Percentiles rank a stretch among this genome's conserved stretches.
phyloP scores from a whole-genome alignment of 129 eudicot species.

The Artemisia tridentata region DNA sequence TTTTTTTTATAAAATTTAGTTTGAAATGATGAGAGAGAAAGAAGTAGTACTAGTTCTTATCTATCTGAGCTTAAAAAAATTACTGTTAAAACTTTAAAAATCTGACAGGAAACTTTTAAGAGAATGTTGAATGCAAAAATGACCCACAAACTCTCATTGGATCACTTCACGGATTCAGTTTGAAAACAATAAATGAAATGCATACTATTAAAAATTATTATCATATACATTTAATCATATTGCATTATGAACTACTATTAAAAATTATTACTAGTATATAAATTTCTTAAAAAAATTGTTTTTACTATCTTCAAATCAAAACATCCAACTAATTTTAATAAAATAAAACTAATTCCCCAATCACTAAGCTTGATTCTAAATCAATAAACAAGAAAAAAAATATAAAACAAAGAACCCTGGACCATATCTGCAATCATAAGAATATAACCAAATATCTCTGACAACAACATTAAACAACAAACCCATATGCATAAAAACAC shows the following conservation, averaged over 20 bases:
- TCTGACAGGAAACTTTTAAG: conserved; percentile 59
- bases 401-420: not conserved
- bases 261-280: too few relatives aligned
- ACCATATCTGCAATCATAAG: conserved; percentile 20
- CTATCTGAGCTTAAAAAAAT: conserved; percentile 19
- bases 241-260: too few relatives aligned
- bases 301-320: too few relatives aligned
- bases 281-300: too few relatives aligned
- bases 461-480: not conserved
- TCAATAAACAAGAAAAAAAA: not conserved
- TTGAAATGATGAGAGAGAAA: conserved; percentile 26
- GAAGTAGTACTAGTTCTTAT: conserved; percentile 9
- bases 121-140: conserved; percentile 59
- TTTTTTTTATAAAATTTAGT: conserved; percentile 7
- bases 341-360: conserved; percentile 9
- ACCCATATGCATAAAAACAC: conserved; percentile 7
- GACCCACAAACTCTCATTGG: conserved; percentile 41
- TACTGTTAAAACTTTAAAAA: conserved; percentile 27
- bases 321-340: not conserved
- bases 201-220: not conserved
- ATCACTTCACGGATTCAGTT: conserved; percentile 56
- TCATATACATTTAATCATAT: conserved; percentile 9
- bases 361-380: not conserved
- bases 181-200: conserved; percentile 56
- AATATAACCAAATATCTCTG: conserved; percentile 6